These are phyloP conservation scores for Colletotrichum higginsianum DNA, from an alignment of 2,329 filamentous ascomycete species.

Conservation along the genomic window DNA sequence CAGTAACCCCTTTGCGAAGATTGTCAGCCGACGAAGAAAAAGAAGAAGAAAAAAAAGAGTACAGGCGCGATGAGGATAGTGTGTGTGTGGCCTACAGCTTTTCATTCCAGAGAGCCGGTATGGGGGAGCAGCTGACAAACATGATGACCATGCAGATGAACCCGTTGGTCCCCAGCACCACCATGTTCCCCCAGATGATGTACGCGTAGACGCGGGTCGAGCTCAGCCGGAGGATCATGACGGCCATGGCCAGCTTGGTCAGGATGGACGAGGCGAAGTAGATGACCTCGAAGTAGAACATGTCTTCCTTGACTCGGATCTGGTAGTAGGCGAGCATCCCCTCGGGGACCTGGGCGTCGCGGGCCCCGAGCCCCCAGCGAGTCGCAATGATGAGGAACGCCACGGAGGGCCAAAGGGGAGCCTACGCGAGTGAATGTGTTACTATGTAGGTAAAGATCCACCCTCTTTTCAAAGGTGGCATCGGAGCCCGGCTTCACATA, in stretches of 20 bases:
- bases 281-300: constrained; percentile 26
- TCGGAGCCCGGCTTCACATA: background rate
- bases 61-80: too few species aligned
- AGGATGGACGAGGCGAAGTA: too few species aligned
- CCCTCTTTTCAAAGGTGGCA: too few species aligned
- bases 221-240: background rate
- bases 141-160: background rate
- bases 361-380: constrained; percentile 38
- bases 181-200: constrained; percentile 1
- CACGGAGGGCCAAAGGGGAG: background rate
- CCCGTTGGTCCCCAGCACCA: background rate
- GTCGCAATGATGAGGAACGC: constrained; percentile 28
- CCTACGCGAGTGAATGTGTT: background rate
- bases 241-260: constrained; percentile 14
- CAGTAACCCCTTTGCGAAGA: background rate
- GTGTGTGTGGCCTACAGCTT: constrained; percentile 1
- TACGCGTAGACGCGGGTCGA: background rate
- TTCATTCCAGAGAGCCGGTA: background rate
- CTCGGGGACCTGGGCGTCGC: constrained; percentile 37
- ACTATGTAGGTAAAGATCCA: background rate
- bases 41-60: too few species aligned
- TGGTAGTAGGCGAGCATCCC: constrained; percentile 31
- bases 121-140: background rate
- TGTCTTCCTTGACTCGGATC: constrained; percentile 36
- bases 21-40: background rate